A percentile compares a stretch with the other conserved stretches of the same genome.
These are phyloP conservation scores for Orbilia quercus DNA, from an alignment of 2,329 filamentous ascomycete species.

Conservation along the genomic window DNA sequence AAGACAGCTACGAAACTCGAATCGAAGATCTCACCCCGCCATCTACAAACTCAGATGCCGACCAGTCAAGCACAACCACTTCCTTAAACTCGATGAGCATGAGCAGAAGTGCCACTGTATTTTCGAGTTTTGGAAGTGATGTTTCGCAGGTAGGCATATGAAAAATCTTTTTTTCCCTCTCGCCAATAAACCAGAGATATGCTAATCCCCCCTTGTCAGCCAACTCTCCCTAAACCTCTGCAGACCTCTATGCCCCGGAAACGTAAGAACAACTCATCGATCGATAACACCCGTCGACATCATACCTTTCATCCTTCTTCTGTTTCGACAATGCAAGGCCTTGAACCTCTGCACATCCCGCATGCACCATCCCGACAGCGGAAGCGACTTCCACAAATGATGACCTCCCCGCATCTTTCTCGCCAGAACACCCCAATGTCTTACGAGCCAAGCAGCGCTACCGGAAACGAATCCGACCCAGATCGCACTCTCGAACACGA, in stretches of 20 bases:
- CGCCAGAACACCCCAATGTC: slow-evolving; percentile 54
- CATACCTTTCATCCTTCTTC: slow-evolving; percentile 55
- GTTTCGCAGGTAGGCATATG: slow-evolving; percentile 47
- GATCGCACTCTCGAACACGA: slow-evolving; percentile 54
- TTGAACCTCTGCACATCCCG: slow-evolving; percentile 53
- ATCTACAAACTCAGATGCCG: slow-evolving; percentile 55
- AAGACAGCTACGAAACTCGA: slow-evolving; percentile 48
- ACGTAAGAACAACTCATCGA: slow-evolving; percentile 54
- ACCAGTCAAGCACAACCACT: slow-evolving; percentile 49
- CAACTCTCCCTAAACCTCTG: slow-evolving; percentile 39
- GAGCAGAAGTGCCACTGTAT: slow-evolving; percentile 44
- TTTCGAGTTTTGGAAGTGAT: slow-evolving; percentile 53
- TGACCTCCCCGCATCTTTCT: slow-evolving; percentile 52
- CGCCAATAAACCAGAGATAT: background rate
- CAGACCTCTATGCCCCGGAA: slow-evolving; percentile 42
- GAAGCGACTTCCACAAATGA: slow-evolving; percentile 54
- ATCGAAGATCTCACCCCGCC: slow-evolving; percentile 54
- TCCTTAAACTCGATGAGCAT: slow-evolving; percentile 51
- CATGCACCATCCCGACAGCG: slow-evolving; percentile 54
- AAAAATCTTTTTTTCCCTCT: background rate
- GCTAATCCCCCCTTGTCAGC: slow-evolving; percentile 15
- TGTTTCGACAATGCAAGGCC: slow-evolving; percentile 49
- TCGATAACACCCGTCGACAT: slow-evolving; percentile 53
- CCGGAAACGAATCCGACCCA: slow-evolving; percentile 54
- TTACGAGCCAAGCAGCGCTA: slow-evolving; percentile 53